Evolutionary conservation across 306 rosid genomes (phyloP).

Genomic region (Notholithocarpus densiflorus): DNA sequence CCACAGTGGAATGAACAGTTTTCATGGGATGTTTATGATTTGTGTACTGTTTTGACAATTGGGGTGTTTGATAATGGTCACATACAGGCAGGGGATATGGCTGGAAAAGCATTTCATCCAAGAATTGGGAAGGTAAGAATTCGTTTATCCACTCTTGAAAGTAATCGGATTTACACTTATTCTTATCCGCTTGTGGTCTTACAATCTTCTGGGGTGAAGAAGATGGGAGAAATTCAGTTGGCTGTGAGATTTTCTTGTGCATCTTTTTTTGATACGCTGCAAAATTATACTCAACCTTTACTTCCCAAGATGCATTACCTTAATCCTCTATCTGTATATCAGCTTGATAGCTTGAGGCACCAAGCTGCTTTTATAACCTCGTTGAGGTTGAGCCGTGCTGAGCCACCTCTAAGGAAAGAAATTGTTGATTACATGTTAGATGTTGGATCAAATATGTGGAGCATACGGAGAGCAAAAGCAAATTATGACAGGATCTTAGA

Average conservation of each 20-base stretch:
- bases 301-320: conserved; percentile 44
- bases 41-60: conserved; percentile 45
- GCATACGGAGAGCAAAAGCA: conserved; percentile 43
- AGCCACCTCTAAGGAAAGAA: conserved; percentile 45
- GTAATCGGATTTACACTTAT: conserved; percentile 39
- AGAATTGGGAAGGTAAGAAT: conserved; percentile 48
- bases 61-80: conserved; percentile 49
- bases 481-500: conserved; percentile 26
- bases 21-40: conserved; percentile 50
- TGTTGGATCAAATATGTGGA: conserved; percentile 40
- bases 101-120: conserved; percentile 13
- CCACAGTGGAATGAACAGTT: conserved; percentile 50
- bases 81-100: conserved; percentile 24
- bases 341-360: conserved; percentile 38
- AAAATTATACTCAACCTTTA: conserved; percentile 34
- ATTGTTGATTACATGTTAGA: conserved; percentile 42
- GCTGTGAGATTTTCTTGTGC: conserved; percentile 52
- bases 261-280: conserved; percentile 34
- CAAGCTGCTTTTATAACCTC: conserved; percentile 29
- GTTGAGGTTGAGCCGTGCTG: conserved; percentile 24
- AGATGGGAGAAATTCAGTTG: conserved; percentile 55
- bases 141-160: conserved; percentile 43
- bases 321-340: conserved; percentile 33
- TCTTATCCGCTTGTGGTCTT: conserved; percentile 41
- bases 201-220: conserved; percentile 37